These are phyloP conservation scores for Baorangia bicolor DNA, from an alignment of 768 basidiomycete genomes.

Conservation along the genomic window DNA sequence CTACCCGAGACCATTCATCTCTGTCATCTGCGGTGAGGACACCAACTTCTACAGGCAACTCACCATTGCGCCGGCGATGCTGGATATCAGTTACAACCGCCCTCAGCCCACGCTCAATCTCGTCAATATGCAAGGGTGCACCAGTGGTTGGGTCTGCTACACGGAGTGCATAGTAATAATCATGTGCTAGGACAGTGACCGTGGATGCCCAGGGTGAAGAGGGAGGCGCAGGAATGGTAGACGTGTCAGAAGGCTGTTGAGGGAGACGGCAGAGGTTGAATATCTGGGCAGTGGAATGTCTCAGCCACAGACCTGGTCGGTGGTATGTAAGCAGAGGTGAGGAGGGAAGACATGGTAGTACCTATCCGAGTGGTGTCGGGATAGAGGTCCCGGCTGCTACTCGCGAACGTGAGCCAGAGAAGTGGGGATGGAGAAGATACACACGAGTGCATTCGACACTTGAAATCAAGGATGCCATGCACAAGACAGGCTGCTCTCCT, in stretches of 20 bases:
- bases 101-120: slow-evolving; percentile 47
- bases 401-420: slow-evolving; percentile 8
- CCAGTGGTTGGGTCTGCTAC: slow-evolving; percentile 43
- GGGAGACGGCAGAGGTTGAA: slow-evolving; percentile 85
- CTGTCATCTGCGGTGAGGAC: slow-evolving; percentile 77
- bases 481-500: slow-evolving; percentile 81
- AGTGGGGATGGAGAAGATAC: slow-evolving; percentile 23
- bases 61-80: slow-evolving; percentile 47
- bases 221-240: slow-evolving; percentile 44
- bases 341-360: slow-evolving; percentile 18
- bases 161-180: slow-evolving; percentile 77
- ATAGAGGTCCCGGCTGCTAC: slow-evolving; percentile 62
- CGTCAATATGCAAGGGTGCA: slow-evolving; percentile 34
- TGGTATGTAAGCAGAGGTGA: background rate
- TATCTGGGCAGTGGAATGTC: slow-evolving; percentile 53
- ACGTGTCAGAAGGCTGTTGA: slow-evolving; percentile 57
- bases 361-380: slow-evolving; percentile 74
- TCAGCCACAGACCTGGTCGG: slow-evolving; percentile 59
- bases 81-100: slow-evolving; percentile 58
- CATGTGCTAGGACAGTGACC: slow-evolving; percentile 67
- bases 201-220: slow-evolving; percentile 45
- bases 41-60: slow-evolving; percentile 61
- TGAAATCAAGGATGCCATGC: slow-evolving; percentile 71
- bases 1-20: slow-evolving; percentile 78
- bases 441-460: slow-evolving; percentile 60